Conservation (phyloP, 768 basidiomycete species). For the Tulasnella sp. region DNA sequence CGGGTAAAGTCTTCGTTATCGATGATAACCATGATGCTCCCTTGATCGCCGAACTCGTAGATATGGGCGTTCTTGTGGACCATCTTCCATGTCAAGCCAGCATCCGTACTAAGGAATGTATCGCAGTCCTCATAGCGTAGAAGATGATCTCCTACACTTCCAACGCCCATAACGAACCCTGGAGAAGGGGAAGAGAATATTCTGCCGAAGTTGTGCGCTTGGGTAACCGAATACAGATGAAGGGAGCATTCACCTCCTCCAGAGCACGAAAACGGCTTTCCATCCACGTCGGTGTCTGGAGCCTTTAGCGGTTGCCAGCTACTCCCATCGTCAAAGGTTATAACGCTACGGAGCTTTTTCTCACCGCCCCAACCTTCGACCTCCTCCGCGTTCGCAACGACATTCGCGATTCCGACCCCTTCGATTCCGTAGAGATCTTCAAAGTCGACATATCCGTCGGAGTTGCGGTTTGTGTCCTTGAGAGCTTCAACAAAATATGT, state of each 20-base stretch:
- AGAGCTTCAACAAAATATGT: constrained; percentile 91
- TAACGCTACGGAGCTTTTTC: constrained; percentile 72
- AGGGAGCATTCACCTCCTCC: constrained; percentile 61
- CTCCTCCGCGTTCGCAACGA: constrained; percentile 77
- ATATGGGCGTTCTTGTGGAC: constrained; percentile 71
- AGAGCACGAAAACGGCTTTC: constrained; percentile 39
- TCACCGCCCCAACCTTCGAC: constrained; percentile 64
- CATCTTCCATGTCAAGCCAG: constrained; percentile 83
- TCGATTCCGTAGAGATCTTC: constrained; percentile 83
- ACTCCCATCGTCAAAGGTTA: constrained; percentile 90
- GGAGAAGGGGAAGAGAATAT: constrained; percentile 94
- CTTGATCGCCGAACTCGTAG: constrained; percentile 91
- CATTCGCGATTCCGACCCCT: constrained; percentile 87
- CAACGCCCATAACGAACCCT: constrained; percentile 95
- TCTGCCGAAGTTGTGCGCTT: constrained; percentile 88
- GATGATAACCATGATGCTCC: constrained; percentile 74
- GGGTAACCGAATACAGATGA: constrained; percentile 89
- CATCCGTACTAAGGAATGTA: constrained; percentile 90
- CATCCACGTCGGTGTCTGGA: constrained; percentile 58
- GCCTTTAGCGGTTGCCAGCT: constrained; percentile 69
- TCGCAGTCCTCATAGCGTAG: constrained; percentile 79
- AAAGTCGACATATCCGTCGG: constrained; percentile 85
- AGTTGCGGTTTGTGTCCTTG: constrained; percentile 88
- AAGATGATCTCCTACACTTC: constrained; percentile 69
- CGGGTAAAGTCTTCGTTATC: constrained; percentile 80